These are phyloP conservation scores for Wickerhamomyces xylosicus DNA, from an alignment of 805 yeast genomes.

Conservation along the genomic window DNA sequence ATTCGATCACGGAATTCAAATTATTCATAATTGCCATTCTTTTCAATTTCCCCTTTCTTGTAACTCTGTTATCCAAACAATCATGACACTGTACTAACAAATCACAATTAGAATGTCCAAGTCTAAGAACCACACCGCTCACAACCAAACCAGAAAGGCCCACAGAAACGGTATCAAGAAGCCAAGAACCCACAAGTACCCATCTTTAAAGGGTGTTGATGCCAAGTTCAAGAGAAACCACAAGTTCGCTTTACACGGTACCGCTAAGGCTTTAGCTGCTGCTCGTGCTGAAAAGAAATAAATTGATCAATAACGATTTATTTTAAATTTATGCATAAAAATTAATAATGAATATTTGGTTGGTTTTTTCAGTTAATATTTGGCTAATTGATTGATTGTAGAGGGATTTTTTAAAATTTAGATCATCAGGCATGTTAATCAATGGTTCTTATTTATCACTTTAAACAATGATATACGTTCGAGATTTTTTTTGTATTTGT, in stretches of 20 bases:
- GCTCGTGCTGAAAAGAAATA: slow-evolving; percentile 45
- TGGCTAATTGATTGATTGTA: background rate
- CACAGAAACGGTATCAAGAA: slow-evolving; percentile 99
- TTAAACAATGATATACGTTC: background rate
- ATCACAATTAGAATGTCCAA: slow-evolving; percentile 66
- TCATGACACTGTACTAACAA: slow-evolving; percentile 21
- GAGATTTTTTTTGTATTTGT: too few relatives aligned
- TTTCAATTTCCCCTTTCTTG: too few relatives aligned
- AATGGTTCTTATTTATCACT: background rate
- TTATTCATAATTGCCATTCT: too few relatives aligned
- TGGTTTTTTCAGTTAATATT: background rate
- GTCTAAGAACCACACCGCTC: slow-evolving; percentile 99
- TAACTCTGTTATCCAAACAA: background rate
- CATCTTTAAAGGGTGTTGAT: slow-evolving; percentile 97
- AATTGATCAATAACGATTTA: background rate
- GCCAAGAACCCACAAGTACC: slow-evolving; percentile 97
- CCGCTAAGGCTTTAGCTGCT: slow-evolving; percentile 87
- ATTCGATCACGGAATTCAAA: too few relatives aligned
- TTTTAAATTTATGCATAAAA: background rate
- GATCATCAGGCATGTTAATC: background rate
- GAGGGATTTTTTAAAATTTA: background rate
- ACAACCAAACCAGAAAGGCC: slow-evolving; percentile 99
- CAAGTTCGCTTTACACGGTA: slow-evolving; percentile 98
- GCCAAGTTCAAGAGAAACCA: slow-evolving; percentile 99
- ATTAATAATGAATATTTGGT: background rate